phyloP scores from a whole-genome alignment of 73 alveolate species.

The Tetrahymena thermophila region DNA sequence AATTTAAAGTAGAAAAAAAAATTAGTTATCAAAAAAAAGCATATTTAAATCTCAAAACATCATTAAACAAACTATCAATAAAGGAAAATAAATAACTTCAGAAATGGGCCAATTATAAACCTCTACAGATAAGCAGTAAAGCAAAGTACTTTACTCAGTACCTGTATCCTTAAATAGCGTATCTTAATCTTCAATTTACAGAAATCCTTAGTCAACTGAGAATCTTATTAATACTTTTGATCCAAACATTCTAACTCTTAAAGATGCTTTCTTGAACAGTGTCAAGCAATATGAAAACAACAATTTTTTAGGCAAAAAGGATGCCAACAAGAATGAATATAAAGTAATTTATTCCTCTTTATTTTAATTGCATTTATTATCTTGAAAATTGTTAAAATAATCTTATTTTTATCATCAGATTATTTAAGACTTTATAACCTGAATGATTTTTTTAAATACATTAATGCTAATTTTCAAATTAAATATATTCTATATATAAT shows the following conservation, averaged over 20 bases:
- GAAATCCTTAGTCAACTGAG: not conserved
- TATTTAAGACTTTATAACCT: not conserved
- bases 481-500: not conserved
- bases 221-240: not conserved
- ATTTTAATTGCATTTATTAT: not conserved
- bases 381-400: not conserved
- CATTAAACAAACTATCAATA: not conserved
- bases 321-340: not conserved
- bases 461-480: not conserved
- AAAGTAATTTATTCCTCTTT: not conserved
- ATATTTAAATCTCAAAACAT: too few species aligned
- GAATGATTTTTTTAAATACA: too few species aligned
- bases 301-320: not conserved
- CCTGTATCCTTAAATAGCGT: not conserved
- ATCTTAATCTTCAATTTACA: not conserved
- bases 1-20: not conserved
- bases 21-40: not conserved
- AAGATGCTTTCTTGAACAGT: not conserved
- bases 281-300: not conserved
- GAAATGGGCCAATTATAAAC: not conserved
- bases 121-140: not conserved
- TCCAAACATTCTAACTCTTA: not conserved
- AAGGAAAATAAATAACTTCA: not conserved
- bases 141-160: not conserved
- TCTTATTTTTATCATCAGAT: not conserved